Base-by-base conservation (phyloP, 305 asterid species). In the Galium porrigens region DNA sequence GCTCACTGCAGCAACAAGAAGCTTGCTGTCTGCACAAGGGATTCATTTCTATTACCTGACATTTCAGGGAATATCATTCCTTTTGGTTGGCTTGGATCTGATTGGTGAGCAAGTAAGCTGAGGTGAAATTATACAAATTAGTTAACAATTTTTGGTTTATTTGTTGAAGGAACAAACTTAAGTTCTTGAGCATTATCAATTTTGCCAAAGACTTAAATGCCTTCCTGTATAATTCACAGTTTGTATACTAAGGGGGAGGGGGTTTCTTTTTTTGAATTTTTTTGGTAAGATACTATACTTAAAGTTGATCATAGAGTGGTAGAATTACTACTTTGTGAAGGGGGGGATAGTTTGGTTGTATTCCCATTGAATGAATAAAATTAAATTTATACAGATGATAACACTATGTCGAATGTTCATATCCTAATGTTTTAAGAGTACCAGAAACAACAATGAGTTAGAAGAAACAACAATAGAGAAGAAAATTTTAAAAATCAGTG, bases 41-140 rank as follows among this genome's bases (percentile, higher is more conserved):
- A 88, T 91, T 33, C 98, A 91, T 72, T 91, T 91, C 79, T 91
- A 91, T 64, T 91, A 83, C 86, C 72, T 88, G 85, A 75, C 87
- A 78, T 91, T 91, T 67, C 98, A 91, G 66, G 98, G 98, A 8
- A 36, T 86, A 68, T 80, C 98, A 0, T 91, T 91, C 76, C 74
- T 91, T 44, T 79, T 83, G 4, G 87, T 91, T 68, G 98, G 98
- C 6, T 76, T 91, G 75, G 98, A 91, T 77, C 76, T 91, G 70
- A 85, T 91, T 18, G 98, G 98, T 12, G 98, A 91, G 73, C 96
- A 91, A 69, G 83, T 89, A 71, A 86, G 83, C 75, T 89, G 51
- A 32, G 20, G 39, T 46, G 52, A 46, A 46, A 46, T 15, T 46
- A 46, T 18, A 15, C 0, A 46, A 2, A 8, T 46, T 5, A 12